Conservation (phyloP, 108 stramenopile species). For the Cyclostephanos tholiformis region DNA sequence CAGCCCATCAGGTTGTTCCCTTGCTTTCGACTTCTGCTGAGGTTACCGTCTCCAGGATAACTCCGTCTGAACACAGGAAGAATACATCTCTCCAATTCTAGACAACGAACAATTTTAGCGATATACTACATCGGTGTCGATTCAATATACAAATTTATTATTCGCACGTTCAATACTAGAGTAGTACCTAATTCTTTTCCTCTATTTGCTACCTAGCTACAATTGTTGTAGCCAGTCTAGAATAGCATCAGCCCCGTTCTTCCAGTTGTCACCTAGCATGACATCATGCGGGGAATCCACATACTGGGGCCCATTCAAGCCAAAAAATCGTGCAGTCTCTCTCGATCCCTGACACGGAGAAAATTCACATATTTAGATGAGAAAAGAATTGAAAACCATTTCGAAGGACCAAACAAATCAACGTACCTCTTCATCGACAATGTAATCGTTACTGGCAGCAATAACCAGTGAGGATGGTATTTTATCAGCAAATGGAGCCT, state of each 20-base stretch:
- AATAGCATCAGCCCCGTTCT: slow-evolving; percentile 50
- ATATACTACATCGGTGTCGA: not conserved
- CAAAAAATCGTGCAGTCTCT: slow-evolving; percentile 52
- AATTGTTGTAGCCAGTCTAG: slow-evolving; percentile 22
- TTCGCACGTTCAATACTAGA: not conserved
- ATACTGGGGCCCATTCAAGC: slow-evolving; percentile 23
- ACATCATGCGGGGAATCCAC: slow-evolving; percentile 62
- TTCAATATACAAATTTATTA: not conserved
- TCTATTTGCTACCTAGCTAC: not conserved
- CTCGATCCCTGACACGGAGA: slow-evolving; percentile 19
- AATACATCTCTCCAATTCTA: slow-evolving; percentile 64
- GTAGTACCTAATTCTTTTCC: not conserved
- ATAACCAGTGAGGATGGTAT: slow-evolving; percentile 51
- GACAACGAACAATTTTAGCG: not conserved
- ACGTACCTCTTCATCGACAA: slow-evolving; percentile 49
- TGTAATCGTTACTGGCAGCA: slow-evolving; percentile 54
- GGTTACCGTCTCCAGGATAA: slow-evolving; percentile 38
- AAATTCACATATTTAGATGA: no score
- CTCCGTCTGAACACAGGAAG: slow-evolving; percentile 13
- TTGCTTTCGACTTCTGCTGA: slow-evolving; percentile 42
- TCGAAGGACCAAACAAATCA: no score
- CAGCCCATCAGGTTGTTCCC: slow-evolving; percentile 27
- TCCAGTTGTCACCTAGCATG: slow-evolving; percentile 58
- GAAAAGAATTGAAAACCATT: no score
- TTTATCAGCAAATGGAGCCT: slow-evolving; percentile 40